A percentile compares a stretch with the other conserved stretches of the same genome.
Evolutionary conservation across 345 rosid genomes (phyloP).

Genomic region (Nephelium lappaceum): DNA sequence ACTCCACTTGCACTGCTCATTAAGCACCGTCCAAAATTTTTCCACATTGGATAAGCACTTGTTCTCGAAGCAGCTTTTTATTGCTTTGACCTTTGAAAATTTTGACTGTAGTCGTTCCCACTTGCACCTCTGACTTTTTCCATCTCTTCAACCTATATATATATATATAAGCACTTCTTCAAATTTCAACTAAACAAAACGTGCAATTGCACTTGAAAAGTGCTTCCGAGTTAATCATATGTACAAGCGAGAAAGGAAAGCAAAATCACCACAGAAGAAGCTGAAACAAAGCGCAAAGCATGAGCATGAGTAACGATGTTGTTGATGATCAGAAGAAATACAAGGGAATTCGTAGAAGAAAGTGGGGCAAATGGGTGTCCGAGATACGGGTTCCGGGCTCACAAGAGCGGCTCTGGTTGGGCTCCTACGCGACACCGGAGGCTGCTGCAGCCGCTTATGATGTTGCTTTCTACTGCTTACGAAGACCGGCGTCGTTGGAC

Average conservation of each 20-base stretch:
- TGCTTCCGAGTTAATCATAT: no score
- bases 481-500: constrained; percentile 36
- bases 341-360: constrained; percentile 75
- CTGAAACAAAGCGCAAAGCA: constrained; percentile 7
- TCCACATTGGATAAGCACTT: not conserved
- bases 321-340: constrained; percentile 36
- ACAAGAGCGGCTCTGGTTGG: constrained; percentile 82
- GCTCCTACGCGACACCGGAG: constrained; percentile 68
- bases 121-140: constrained; percentile 11
- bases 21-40: not conserved
- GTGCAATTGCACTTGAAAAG: not conserved
- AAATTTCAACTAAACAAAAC: no score
- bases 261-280: constrained; percentile 27
- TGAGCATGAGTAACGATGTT: not conserved
- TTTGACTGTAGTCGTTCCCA: constrained; percentile 24
- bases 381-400: constrained; percentile 82
- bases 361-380: constrained; percentile 96
- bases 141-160: constrained; percentile 51
- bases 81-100: constrained; percentile 42
- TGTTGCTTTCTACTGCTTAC: constrained; percentile 71
- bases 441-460: constrained; percentile 87
- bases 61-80: not conserved
- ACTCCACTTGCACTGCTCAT: no score
- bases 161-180: constrained; percentile 9
- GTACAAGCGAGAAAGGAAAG: not conserved